Conservation (phyloP, 192 early-diverging fungal genomes). For the Umbelopsis sp. region DNA sequence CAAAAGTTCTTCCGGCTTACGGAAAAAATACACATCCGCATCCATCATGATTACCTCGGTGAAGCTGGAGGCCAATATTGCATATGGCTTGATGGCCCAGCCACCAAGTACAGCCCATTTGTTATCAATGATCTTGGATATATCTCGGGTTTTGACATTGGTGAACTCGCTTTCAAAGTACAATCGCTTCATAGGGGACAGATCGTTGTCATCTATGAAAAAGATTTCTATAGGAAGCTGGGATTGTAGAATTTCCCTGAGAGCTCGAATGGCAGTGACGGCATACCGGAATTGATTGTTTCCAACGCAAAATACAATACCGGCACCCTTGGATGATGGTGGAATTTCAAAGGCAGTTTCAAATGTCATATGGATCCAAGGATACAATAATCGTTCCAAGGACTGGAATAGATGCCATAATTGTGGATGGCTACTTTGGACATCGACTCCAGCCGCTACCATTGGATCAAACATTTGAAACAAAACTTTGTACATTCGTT, state of each 20-base stretch:
- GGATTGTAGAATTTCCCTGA: slow-evolving; percentile 46
- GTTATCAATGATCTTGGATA: slow-evolving; percentile 43
- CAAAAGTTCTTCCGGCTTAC: slow-evolving; percentile 57
- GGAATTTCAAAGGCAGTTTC: slow-evolving; percentile 41
- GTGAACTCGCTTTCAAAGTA: slow-evolving; percentile 31
- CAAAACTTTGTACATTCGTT: slow-evolving; percentile 43
- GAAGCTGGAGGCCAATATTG: slow-evolving; percentile 63
- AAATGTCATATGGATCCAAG: slow-evolving; percentile 42
- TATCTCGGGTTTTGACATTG: slow-evolving; percentile 37
- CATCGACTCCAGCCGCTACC: slow-evolving; percentile 23
- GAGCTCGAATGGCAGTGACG: slow-evolving; percentile 37
- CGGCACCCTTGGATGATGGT: slow-evolving; percentile 26
- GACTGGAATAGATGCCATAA: slow-evolving; percentile 34
- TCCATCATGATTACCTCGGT: slow-evolving; percentile 67
- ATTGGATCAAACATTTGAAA: slow-evolving; percentile 48
- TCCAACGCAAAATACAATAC: slow-evolving; percentile 54
- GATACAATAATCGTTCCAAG: slow-evolving; percentile 39
- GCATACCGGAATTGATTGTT: slow-evolving; percentile 47
- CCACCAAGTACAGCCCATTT: slow-evolving; percentile 45
- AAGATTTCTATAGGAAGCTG: slow-evolving; percentile 62
- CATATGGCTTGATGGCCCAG: slow-evolving; percentile 75
- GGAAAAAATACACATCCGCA: slow-evolving; percentile 68
- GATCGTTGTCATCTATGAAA: slow-evolving; percentile 47
- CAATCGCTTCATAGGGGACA: slow-evolving; percentile 29
- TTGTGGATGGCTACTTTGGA: background rate